phyloP scores from a whole-genome alignment of 352 stramenopile species.

The Peronospora farinosa region DNA sequence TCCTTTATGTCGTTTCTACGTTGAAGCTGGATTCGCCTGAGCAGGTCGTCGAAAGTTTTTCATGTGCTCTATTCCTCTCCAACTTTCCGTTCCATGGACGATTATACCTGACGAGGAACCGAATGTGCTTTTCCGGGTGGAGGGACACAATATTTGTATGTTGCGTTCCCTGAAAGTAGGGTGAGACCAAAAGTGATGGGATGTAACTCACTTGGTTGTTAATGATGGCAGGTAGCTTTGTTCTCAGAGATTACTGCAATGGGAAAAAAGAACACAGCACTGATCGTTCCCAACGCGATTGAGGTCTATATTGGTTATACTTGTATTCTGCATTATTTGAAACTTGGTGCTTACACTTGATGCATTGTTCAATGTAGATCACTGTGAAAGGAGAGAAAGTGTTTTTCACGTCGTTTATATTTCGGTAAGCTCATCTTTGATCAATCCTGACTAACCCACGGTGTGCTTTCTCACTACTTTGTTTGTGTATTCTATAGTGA shows the following conservation, averaged over 20 bases:
- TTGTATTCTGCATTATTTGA: background rate
- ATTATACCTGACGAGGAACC: constrained; percentile 66
- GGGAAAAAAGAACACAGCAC: constrained; percentile 81
- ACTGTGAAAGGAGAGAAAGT: constrained; percentile 61
- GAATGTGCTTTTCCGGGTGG: constrained; percentile 81
- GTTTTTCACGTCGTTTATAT: constrained; percentile 83
- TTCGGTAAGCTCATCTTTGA: constrained; percentile 36
- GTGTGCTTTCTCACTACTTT: background rate
- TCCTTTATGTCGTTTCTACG: background rate
- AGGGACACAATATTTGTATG: constrained; percentile 73
- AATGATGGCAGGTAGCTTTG: constrained; percentile 44
- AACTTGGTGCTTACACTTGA: background rate
- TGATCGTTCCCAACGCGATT: constrained; percentile 83
- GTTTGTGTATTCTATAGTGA: constrained; percentile 39
- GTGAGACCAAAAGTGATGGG: background rate
- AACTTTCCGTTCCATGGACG: constrained; percentile 80
- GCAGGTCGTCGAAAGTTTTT: constrained; percentile 81
- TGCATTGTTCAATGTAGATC: constrained; percentile 29
- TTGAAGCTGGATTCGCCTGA: constrained; percentile 53
- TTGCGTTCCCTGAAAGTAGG: background rate
- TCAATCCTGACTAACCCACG: background rate
- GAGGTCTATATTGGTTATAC: constrained; percentile 29
- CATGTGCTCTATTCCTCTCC: constrained; percentile 68
- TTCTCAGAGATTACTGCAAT: constrained; percentile 67
- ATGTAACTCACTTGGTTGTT: constrained; percentile 1